These are phyloP conservation scores for Globisporangium echinulatum DNA, from an alignment of 352 stramenopile species.

Conservation along the genomic window DNA sequence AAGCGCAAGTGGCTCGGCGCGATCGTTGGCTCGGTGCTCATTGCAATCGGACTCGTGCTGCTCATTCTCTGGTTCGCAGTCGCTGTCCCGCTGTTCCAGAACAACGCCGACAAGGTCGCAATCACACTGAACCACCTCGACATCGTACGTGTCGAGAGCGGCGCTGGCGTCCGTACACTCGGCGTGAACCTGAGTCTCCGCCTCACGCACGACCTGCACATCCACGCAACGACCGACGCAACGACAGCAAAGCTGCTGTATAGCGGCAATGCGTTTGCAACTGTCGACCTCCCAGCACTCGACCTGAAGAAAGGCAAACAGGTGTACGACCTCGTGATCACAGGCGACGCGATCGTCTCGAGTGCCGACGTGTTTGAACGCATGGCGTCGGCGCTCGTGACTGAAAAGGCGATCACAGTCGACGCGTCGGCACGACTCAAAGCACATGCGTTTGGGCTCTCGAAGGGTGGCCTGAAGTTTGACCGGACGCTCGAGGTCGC, in stretches of 20 bases:
- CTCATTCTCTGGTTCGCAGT: slow-evolving; percentile 63
- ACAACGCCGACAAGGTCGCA: slow-evolving; percentile 46
- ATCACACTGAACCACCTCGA: slow-evolving; percentile 64
- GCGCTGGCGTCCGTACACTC: slow-evolving; percentile 18
- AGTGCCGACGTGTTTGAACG: slow-evolving; percentile 35
- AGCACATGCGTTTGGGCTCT: slow-evolving; percentile 39
- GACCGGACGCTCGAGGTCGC: slow-evolving; percentile 34
- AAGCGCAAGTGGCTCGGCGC: slow-evolving; percentile 43
- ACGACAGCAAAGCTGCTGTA: slow-evolving; percentile 42
- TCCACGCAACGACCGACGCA: slow-evolving; percentile 41
- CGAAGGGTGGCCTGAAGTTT: slow-evolving; percentile 42
- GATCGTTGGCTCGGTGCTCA: slow-evolving; percentile 31
- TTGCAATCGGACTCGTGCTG: slow-evolving; percentile 36
- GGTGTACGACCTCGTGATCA: slow-evolving; percentile 50
- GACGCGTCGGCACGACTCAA: slow-evolving; percentile 29
- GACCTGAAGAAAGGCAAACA: slow-evolving; percentile 38
- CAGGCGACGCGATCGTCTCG: slow-evolving; percentile 24
- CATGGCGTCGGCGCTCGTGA: slow-evolving; percentile 35
- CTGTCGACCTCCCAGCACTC: slow-evolving; percentile 40
- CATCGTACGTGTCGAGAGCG: slow-evolving; percentile 34
- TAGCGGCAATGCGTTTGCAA: slow-evolving; percentile 33
- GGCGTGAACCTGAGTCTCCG: slow-evolving; percentile 51
- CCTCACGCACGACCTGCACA: slow-evolving; percentile 35
- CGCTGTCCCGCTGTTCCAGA: slow-evolving; percentile 51
- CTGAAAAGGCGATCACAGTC: slow-evolving; percentile 28